Percentiles rank a stretch among this genome's conserved stretches.
These are phyloP conservation scores for Fusarium devonianum DNA, from an alignment of 2,329 filamentous ascomycete species.

Conservation along the genomic window DNA sequence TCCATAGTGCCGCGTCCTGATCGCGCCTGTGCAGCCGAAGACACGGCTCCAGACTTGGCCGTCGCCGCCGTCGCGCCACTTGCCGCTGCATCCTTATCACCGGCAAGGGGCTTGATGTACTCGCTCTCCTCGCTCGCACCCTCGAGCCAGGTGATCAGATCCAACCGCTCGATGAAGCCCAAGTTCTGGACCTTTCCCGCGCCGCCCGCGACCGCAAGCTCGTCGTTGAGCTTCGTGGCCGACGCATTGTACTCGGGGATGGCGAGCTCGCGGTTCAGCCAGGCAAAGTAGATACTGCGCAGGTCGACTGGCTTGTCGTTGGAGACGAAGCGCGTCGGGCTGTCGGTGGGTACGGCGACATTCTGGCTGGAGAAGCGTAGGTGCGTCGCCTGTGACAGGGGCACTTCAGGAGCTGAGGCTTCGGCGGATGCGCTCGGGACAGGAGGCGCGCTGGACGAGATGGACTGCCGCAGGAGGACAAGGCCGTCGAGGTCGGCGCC, in stretches of 20 bases:
- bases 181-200: slow-evolving; percentile 82
- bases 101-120: slow-evolving; percentile 85
- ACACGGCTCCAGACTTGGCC: slow-evolving; percentile 50
- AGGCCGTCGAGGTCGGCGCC: slow-evolving; percentile 75
- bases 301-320: slow-evolving; percentile 78
- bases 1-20: slow-evolving; percentile 74
- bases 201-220: slow-evolving; percentile 68
- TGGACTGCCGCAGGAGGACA: slow-evolving; percentile 81
- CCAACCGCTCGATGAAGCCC: slow-evolving; percentile 88
- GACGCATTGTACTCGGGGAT: slow-evolving; percentile 92
- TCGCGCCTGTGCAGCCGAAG: slow-evolving; percentile 56
- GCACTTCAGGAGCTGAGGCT: slow-evolving; percentile 65
- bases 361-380: slow-evolving; percentile 74
- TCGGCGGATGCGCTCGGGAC: slow-evolving; percentile 77
- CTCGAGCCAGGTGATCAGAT: slow-evolving; percentile 92
- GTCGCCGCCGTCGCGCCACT: slow-evolving; percentile 49
- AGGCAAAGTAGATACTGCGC: slow-evolving; percentile 95
- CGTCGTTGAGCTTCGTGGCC: slow-evolving; percentile 80
- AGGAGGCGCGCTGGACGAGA: slow-evolving; percentile 73
- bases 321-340: slow-evolving; percentile 87
- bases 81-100: slow-evolving; percentile 59
- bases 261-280: slow-evolving; percentile 88
- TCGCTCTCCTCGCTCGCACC: slow-evolving; percentile 90
- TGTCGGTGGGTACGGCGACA: slow-evolving; percentile 71
- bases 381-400: slow-evolving; percentile 78